phyloP scores from a whole-genome alignment of 257 asterid genomes.

The Avicennia marina region DNA sequence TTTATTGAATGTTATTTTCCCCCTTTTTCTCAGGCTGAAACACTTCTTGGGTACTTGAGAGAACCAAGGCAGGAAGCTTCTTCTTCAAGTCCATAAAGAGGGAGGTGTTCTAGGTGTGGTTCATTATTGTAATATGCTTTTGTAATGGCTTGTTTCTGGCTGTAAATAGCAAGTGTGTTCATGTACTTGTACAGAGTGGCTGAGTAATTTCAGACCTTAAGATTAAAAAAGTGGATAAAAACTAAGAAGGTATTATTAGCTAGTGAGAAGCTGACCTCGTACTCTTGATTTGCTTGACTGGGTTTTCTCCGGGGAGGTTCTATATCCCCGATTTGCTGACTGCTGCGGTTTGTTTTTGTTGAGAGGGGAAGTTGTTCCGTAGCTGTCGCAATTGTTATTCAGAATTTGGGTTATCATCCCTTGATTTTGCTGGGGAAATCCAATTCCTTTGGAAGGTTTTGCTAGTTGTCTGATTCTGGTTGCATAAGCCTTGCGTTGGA shows the following conservation, averaged over 20 bases:
- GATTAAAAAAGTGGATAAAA: constrained; percentile 6
- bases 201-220: constrained; percentile 30
- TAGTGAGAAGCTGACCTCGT: constrained; percentile 47
- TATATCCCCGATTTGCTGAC: constrained; percentile 21
- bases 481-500: constrained; percentile 15
- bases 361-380: constrained; percentile 25
- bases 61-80: constrained; percentile 92
- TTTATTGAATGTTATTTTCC: constrained; percentile 12
- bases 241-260: constrained; percentile 32
- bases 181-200: constrained; percentile 63
- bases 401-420: constrained; percentile 42
- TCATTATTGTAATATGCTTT: constrained; percentile 26
- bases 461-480: constrained; percentile 25
- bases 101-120: constrained; percentile 31
- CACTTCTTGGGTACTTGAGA: constrained; percentile 84
- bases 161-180: constrained; percentile 43
- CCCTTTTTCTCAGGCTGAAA: constrained; percentile 73
- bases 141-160: constrained; percentile 38
- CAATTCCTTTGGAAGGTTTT: constrained; percentile 31
- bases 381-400: constrained; percentile 27
- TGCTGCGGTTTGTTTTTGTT: constrained; percentile 25
- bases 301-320: constrained; percentile 24
- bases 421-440: constrained; percentile 50
- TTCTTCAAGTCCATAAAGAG: constrained; percentile 51
- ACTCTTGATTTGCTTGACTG: constrained; percentile 31